These are phyloP conservation scores for Cladochytrium replicatum DNA, from an alignment of 192 early-diverging fungal genomes.

Conservation along the genomic window DNA sequence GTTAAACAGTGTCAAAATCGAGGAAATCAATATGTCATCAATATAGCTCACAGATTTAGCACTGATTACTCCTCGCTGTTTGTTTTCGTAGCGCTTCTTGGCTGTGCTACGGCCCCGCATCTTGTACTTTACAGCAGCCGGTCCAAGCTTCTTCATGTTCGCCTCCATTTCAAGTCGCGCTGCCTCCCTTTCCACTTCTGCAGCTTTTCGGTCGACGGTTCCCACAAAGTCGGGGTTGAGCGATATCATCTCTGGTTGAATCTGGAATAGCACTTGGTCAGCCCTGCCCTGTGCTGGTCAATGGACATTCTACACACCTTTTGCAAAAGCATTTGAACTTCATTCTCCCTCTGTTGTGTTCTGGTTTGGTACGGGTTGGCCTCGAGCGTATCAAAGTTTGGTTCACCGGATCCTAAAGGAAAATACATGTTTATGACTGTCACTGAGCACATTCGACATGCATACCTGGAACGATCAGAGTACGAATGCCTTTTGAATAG, in stretches of 20 bases:
- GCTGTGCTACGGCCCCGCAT: too few species aligned
- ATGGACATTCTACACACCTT: constrained; percentile 43
- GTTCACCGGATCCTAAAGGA: constrained; percentile 70
- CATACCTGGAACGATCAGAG: constrained; percentile 77
- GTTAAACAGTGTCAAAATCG: too few species aligned
- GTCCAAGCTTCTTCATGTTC: too few species aligned
- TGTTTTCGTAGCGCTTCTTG: too few species aligned
- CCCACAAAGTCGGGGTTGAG: constrained; percentile 77
- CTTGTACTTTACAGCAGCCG: too few species aligned
- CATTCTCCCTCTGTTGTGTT: constrained; percentile 77
- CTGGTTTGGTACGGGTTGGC: constrained; percentile 87
- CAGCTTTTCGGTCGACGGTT: constrained; percentile 56
- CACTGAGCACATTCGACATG: too few species aligned
- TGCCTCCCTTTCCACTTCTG: constrained; percentile 50
- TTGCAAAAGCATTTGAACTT: constrained; percentile 79
- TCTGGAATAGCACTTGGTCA: too few species aligned
- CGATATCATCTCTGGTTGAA: constrained; percentile 88
- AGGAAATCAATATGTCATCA: too few species aligned
- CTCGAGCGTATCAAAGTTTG: constrained; percentile 90
- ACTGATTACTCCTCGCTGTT: too few species aligned
- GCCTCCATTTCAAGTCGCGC: constrained; percentile 47
- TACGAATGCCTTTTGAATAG: constrained; percentile 66
- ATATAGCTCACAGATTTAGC: too few species aligned
- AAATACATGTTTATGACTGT: not conserved
- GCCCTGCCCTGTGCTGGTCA: too few species aligned